Conservation (phyloP, 352 stramenopile genomes). For the Phytophthora pinifolia region DNA sequence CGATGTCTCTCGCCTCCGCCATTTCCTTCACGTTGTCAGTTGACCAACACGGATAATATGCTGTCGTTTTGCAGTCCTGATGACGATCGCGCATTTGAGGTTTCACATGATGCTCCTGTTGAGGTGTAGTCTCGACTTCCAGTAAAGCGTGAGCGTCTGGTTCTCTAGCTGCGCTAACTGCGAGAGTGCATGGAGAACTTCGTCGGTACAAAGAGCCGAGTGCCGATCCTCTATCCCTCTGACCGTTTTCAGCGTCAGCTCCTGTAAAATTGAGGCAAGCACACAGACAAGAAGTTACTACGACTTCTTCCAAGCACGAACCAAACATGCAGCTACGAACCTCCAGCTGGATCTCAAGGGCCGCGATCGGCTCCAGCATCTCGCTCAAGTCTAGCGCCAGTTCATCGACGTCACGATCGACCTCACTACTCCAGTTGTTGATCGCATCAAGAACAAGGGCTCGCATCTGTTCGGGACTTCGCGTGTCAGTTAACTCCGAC, state of each 20-base stretch:
- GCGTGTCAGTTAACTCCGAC: neutral
- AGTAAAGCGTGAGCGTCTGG: conserved; percentile 55
- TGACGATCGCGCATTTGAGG: neutral
- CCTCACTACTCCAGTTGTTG: conserved; percentile 16
- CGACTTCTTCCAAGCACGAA: neutral
- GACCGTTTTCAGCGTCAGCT: conserved; percentile 35
- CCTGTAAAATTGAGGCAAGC: conserved; percentile 20
- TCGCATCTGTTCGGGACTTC: conserved; percentile 47
- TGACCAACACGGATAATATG: too few relatives aligned
- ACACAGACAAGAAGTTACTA: conserved; percentile 1
- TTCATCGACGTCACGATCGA: conserved; percentile 7
- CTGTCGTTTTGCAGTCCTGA: too few relatives aligned
- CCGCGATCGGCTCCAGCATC: conserved; percentile 28
- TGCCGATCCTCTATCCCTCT: conserved; percentile 31
- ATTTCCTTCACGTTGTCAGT: too few relatives aligned
- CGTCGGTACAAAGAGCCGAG: conserved; percentile 40
- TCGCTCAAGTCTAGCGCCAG: conserved; percentile 18
- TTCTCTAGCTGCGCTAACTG: conserved; percentile 43
- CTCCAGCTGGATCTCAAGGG: conserved; percentile 31
- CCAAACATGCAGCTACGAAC: conserved; percentile 10
- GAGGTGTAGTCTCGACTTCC: conserved; percentile 43
- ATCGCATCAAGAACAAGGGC: conserved; percentile 37
- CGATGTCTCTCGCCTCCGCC: too few relatives aligned
- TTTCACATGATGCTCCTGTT: conserved; percentile 46
- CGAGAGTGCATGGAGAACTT: conserved; percentile 46